Conservation (phyloP, 805 yeast genomes). For the Citeromyces matritensis region DNA sequence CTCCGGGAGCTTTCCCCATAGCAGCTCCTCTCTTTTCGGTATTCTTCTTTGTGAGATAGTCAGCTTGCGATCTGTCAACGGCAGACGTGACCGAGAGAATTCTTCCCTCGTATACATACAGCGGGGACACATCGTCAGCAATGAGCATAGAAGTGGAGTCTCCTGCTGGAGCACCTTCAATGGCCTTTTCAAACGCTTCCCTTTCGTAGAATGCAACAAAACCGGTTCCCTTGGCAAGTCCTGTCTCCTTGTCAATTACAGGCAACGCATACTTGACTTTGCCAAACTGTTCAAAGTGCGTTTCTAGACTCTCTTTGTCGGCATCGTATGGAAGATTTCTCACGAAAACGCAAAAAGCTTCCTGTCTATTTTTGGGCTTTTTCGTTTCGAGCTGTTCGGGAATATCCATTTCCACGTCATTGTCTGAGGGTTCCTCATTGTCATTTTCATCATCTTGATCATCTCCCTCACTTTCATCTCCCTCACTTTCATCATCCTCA, state of each 20-base stretch:
- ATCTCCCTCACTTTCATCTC: slow-evolving; percentile 18
- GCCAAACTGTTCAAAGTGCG: slow-evolving; percentile 77
- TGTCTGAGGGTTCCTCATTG: slow-evolving; percentile 16
- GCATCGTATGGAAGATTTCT: slow-evolving; percentile 94
- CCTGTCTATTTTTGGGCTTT: slow-evolving; percentile 42
- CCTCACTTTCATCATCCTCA: slow-evolving; percentile 17
- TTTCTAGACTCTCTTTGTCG: slow-evolving; percentile 58
- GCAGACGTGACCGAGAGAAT: slow-evolving; percentile 74
- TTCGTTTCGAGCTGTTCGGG: slow-evolving; percentile 20
- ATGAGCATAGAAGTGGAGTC: slow-evolving; percentile 49
- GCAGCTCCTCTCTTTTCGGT: slow-evolving; percentile 58
- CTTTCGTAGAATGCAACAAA: slow-evolving; percentile 72
- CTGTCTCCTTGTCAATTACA: slow-evolving; percentile 74
- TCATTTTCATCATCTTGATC: slow-evolving; percentile 16
- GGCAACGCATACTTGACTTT: slow-evolving; percentile 87
- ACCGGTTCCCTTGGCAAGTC: slow-evolving; percentile 86
- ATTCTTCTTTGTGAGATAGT: slow-evolving; percentile 55
- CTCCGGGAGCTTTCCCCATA: slow-evolving; percentile 68
- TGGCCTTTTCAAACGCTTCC: slow-evolving; percentile 51
- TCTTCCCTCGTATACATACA: slow-evolving; percentile 86
- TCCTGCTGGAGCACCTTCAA: slow-evolving; percentile 65
- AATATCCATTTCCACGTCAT: slow-evolving; percentile 9
- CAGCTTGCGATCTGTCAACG: slow-evolving; percentile 77
- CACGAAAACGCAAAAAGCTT: slow-evolving; percentile 63
- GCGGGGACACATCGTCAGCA: slow-evolving; percentile 84